A percentile compares a stretch with the other conserved stretches of the same genome.
Evolutionary conservation across 768 basidiomycete species (phyloP).

Genomic region (Termitomyces sp.): DNA sequence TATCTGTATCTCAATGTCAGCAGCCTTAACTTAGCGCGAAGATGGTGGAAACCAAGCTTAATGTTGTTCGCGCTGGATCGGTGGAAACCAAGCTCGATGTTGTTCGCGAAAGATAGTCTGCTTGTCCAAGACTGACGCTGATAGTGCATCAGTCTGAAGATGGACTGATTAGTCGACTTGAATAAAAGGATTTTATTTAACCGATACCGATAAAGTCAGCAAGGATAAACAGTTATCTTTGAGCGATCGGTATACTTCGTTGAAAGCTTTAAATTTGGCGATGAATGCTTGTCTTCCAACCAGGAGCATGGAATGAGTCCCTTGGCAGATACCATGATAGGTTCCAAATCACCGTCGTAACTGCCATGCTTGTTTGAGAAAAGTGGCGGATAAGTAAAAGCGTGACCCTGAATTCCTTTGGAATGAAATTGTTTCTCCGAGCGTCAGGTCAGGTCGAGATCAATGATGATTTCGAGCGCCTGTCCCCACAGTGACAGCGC

Average conservation of each 20-base stretch:
- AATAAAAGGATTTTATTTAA: background rate
- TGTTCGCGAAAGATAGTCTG: slow-evolving; percentile 88
- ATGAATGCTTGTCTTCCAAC: too few species aligned
- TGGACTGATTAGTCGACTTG: background rate
- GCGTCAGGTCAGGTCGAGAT: too few species aligned
- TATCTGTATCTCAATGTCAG: too few species aligned
- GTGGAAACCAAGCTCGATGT: too few species aligned
- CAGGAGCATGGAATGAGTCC: slow-evolving; percentile 29
- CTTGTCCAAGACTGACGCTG: slow-evolving; percentile 95
- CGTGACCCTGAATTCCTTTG: too few species aligned
- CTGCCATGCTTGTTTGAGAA: background rate
- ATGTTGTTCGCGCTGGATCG: slow-evolving; percentile 85
- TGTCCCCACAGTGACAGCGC: too few species aligned
- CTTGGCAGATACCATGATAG: slow-evolving; percentile 44
- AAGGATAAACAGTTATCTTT: slow-evolving; percentile 69
- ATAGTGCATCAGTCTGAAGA: slow-evolving; percentile 74
- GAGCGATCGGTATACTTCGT: slow-evolving; percentile 89
- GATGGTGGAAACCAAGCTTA: slow-evolving; percentile 50
- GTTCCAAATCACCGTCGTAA: slow-evolving; percentile 20
- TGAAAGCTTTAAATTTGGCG: slow-evolving; percentile 89
- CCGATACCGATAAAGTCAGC: slow-evolving; percentile 74
- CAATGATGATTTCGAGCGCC: too few species aligned
- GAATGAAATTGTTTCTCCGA: too few species aligned
- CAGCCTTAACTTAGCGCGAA: too few species aligned
- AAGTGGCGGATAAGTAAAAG: too few species aligned